Evolutionary conservation across 305 asterid genomes (phyloP), one percentile per base, ranked within the genome.

Genomic region (Fraxinus baroniana): DNA sequence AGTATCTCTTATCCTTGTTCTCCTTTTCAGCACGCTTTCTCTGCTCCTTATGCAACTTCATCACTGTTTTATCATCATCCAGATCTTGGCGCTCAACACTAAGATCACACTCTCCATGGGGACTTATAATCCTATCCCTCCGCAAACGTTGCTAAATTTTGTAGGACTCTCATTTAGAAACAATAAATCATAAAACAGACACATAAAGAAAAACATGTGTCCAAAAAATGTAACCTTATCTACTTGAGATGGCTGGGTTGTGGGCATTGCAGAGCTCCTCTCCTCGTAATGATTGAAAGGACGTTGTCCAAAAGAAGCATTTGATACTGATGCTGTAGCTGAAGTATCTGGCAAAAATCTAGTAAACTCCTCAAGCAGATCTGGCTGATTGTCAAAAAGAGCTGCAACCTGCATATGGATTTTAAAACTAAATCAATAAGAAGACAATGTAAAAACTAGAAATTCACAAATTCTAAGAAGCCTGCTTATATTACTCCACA

Each of bases 351-450:
- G 99, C 86, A 95, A 84, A 90, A 95, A 95, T 90, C 97, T 91
- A 36, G 97, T 94, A 87, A 95, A 95, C 88, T 95, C 99, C 2
- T 90, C 99, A 74, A 93, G 98, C 84, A 95, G 95, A 90, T 94
- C 99, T 28, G 96, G 89, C 81, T 95, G 98, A 79, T 89, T 94
- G 46, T 87, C 92, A 85, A 95, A 94, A 87, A 95, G 97, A 30
- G 87, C 87, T 82, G 94, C 97, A 83, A 95, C 99, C 99, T 95
- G 89, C 78, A 84, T 73, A 83, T 46, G 71, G 32, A 82, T 78
- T 39, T 76, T 71, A 79, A 78, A 82, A 79, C 79, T 62, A 57
- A 83, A 76, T 83, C 62, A 75, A n/a, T 5, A 74, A 32, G 52
- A 80, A 35, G 70, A 81, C 44, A 73, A 52, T 80, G 13, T 44